Evolutionary conservation across 2,329 filamentous ascomycete species (phyloP).

Genomic region (Monilinia laxa): DNA sequence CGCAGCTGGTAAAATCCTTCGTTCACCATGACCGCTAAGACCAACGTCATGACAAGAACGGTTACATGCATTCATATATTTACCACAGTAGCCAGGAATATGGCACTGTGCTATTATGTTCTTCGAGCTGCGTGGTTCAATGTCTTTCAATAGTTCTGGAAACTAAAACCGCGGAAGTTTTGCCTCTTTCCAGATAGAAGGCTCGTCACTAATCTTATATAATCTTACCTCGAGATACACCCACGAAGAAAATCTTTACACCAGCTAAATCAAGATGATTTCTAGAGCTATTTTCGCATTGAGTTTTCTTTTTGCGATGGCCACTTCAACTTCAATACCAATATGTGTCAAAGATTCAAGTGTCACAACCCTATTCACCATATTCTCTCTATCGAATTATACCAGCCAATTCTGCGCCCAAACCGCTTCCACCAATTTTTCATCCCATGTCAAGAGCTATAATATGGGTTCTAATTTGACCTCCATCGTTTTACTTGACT

Average conservation of each 20-base stretch:
- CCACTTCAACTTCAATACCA: background rate
- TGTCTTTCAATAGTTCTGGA: slow-evolving; percentile 2
- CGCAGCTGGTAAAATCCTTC: slow-evolving; percentile 10
- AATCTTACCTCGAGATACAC: background rate
- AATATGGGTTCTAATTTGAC: background rate
- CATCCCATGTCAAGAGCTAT: background rate
- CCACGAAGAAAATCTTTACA: background rate
- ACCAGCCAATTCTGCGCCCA: slow-evolving; percentile 6
- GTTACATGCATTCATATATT: background rate
- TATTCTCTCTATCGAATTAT: background rate
- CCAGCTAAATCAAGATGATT: background rate
- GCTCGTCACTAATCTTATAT: background rate
- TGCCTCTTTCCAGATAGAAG: background rate
- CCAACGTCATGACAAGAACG: background rate
- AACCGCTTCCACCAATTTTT: slow-evolving; percentile 3
- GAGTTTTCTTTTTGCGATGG: background rate
- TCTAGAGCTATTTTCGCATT: background rate
- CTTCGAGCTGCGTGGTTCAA: background rate
- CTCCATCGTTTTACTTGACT: background rate
- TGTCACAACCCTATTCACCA: background rate
- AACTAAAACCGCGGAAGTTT: background rate
- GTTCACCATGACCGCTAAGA: background rate
- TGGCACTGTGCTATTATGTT: background rate
- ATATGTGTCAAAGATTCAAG: slow-evolving; percentile 2
- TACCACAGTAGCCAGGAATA: background rate